phyloP scores from a whole-genome alignment of 2,329 filamentous ascomycete species.

The Blastomyces gilchristii region DNA sequence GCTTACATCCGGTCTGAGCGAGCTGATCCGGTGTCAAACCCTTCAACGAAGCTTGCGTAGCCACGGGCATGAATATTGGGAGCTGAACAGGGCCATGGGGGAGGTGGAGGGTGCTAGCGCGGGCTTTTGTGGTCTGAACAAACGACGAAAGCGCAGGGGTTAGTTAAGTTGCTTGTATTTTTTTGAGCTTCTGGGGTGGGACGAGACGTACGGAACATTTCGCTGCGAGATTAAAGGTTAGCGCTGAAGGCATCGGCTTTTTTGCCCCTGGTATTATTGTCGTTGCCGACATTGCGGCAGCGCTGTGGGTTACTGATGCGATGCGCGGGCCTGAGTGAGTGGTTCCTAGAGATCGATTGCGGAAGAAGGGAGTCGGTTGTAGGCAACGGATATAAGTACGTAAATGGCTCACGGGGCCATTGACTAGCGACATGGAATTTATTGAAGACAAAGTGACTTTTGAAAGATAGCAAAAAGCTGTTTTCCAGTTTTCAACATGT shows the following conservation, averaged over 20 bases:
- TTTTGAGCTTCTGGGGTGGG: background rate
- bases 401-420: background rate
- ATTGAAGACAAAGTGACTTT: background rate
- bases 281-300: background rate
- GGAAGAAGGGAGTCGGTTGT: background rate
- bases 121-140: slow-evolving; percentile 70
- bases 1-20: slow-evolving; percentile 73
- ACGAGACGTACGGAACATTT: slow-evolving; percentile 60
- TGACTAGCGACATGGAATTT: background rate
- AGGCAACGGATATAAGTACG: background rate
- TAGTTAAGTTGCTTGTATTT: background rate
- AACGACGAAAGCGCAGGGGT: background rate
- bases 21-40: slow-evolving; percentile 87
- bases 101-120: slow-evolving; percentile 75
- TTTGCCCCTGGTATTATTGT: slow-evolving; percentile 11
- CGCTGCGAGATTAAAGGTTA: slow-evolving; percentile 68
- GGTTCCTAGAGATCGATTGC: background rate
- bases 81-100: slow-evolving; percentile 86
- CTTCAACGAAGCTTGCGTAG: slow-evolving; percentile 91
- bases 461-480: background rate
- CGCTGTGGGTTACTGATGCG: background rate
- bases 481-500: background rate
- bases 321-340: background rate
- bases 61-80: slow-evolving; percentile 97
- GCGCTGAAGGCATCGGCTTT: slow-evolving; percentile 45